These are phyloP conservation scores for Solanum stenotomum DNA, from an alignment of 257 asterid species.

Conservation along the genomic window DNA sequence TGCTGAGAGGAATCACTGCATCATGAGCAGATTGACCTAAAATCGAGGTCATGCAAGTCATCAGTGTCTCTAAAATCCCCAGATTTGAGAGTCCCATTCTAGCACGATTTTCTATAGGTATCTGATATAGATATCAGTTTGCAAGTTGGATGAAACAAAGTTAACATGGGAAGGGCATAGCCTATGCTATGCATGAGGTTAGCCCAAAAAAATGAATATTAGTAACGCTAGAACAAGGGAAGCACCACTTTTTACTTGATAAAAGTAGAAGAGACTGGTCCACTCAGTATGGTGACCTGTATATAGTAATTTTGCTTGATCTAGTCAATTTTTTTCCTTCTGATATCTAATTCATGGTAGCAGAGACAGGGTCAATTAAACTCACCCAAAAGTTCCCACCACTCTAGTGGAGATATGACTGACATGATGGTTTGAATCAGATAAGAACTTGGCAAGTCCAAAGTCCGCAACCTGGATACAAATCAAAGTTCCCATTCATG, in stretches of 20 bases:
- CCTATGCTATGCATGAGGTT: neutral
- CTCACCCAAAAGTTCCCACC: slow-evolving; percentile 20
- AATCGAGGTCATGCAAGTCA: neutral
- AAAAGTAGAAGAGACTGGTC: neutral
- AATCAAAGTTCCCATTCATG: neutral
- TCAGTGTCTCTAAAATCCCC: neutral
- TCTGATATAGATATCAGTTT: neutral
- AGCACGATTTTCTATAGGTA: neutral
- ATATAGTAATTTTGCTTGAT: neutral
- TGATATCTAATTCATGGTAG: neutral
- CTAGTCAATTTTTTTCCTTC: neutral
- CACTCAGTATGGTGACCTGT: neutral
- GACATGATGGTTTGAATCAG: neutral
- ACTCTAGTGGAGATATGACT: slow-evolving; percentile 16
- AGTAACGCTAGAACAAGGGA: neutral
- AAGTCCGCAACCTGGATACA: slow-evolving; percentile 14
- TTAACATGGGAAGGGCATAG: neutral
- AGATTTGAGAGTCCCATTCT: neutral
- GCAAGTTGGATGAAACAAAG: neutral
- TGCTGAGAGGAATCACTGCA: neutral
- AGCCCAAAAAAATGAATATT: neutral
- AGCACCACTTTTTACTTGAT: neutral
- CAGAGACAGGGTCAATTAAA: neutral
- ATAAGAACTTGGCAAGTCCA: slow-evolving; percentile 17
- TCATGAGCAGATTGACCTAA: neutral